Evolutionary conservation across 768 basidiomycete species (phyloP).

Genomic region (Terana coerulea): DNA sequence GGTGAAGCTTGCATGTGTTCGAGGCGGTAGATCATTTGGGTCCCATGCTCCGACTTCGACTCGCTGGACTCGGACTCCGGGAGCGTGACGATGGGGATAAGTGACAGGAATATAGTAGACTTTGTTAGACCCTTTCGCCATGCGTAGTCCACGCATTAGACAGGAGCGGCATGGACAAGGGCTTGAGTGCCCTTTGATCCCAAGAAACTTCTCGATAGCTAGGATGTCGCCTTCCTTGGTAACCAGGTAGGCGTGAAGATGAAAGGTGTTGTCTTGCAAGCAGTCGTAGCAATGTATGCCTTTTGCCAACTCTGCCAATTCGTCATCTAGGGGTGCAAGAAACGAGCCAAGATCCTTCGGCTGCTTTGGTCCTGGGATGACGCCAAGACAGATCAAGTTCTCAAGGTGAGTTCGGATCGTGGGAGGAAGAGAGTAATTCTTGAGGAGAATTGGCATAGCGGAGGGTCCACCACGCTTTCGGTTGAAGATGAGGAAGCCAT

Average conservation of each 20-base stretch:
- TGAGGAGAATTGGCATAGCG: conserved; percentile 37
- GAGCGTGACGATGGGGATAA: neutral
- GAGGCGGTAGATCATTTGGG: neutral
- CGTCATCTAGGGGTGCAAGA: neutral
- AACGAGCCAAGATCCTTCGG: neutral
- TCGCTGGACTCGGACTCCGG: too few relatives aligned
- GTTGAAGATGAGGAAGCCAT: conserved; percentile 40
- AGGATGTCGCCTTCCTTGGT: too few relatives aligned
- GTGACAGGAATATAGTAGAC: neutral
- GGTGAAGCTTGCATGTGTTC: neutral
- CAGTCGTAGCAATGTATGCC: too few relatives aligned
- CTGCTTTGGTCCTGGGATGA: conserved; percentile 20
- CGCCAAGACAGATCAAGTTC: conserved; percentile 20
- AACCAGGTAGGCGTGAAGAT: too few relatives aligned
- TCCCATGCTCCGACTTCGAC: neutral
- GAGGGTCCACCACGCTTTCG: conserved; percentile 22
- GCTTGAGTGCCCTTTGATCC: neutral
- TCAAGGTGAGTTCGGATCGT: conserved; percentile 15
- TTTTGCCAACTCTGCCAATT: too few relatives aligned
- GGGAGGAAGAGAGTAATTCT: conserved; percentile 33
- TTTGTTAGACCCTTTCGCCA: neutral
- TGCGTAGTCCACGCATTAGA: neutral
- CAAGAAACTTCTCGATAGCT: conserved; percentile 2
- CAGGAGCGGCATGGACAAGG: neutral
- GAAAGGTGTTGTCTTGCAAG: too few relatives aligned